Base-by-base conservation (phyloP, 1,284 basidiomycete genomes). In the Ceratobasidium theobromae region DNA sequence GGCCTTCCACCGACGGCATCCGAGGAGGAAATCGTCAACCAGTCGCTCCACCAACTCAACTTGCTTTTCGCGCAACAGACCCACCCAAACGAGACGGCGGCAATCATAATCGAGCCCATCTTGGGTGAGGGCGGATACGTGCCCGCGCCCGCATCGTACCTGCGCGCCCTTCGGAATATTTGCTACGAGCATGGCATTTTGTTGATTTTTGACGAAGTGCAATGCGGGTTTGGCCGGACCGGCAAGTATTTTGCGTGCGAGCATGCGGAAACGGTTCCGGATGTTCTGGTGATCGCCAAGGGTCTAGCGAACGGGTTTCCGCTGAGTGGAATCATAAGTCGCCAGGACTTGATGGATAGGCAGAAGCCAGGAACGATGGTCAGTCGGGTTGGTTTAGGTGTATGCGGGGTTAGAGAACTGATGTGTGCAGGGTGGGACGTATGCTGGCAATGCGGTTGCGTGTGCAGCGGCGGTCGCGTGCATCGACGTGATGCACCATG, bases 111-210 rank as follows among this genome's bases (percentile, higher is more conserved):
- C 64, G 95, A 98, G 79, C 91, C 95, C 57, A 88, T 98, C 9
- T 81, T 98, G 30, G 95, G 94, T 38, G 94, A 98, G 77, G 94
- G 91, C 52, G 95, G 95, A 2, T 98, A 98, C 77, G 90, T 98
- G 16, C 88, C 93, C 25, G 92, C 95, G 0, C 93, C 95, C 0
- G 73, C 85, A 0, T 83, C 85, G 27, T 98, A 90, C 80, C 77
- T 99, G 69, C 79, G 84, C 54, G 93, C 90, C 48, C 76, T 98
- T 62, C 82, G 95, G 66, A 80, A 84, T 68, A 83, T 95, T 41
- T 98, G 95, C 77, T 93, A 97, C 75, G 83, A 90, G 76, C 82
- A 98, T 75, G 86, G 83, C 16, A 93, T 98, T 65, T 75, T 93
- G 65, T 78, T 93, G 65, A 89, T 95, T 72, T 77, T 90, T 65